phyloP scores from a whole-genome alignment of 768 basidiomycete species.

The Leccinum uliginosum region DNA sequence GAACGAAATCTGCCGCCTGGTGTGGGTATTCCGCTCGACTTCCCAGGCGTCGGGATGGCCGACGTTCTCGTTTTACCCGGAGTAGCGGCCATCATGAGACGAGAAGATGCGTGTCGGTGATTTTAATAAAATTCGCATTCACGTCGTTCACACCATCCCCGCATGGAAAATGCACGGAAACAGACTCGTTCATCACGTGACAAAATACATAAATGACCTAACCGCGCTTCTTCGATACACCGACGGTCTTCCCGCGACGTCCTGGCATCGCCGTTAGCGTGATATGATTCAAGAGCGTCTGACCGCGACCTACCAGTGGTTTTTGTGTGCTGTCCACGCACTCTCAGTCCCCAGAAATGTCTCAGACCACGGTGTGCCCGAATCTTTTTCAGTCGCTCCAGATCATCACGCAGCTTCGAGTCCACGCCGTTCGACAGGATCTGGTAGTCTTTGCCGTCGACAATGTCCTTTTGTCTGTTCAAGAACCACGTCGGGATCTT shows the following conservation, averaged over 20 bases:
- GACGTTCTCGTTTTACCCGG: conserved; percentile 41
- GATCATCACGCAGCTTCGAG: conserved; percentile 96
- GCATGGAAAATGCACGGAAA: background rate
- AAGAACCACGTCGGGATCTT: conserved; percentile 99
- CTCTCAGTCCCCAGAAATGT: conserved; percentile 92
- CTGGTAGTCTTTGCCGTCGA: conserved; percentile 96
- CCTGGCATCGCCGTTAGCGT: conserved; percentile 41
- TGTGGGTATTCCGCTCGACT: conserved; percentile 54
- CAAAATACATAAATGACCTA: conserved; percentile 26
- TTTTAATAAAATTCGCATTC: background rate
- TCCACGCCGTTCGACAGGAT: conserved; percentile 95
- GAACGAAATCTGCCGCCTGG: conserved; percentile 64
- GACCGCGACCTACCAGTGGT: conserved; percentile 68
- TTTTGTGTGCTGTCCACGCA: conserved; percentile 99
- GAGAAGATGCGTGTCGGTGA: background rate
- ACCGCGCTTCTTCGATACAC: conserved; percentile 89
- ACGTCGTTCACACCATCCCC: background rate
- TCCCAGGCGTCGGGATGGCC: conserved; percentile 46
- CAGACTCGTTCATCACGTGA: conserved; percentile 21
- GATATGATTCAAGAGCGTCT: background rate
- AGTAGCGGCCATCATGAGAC: conserved; percentile 23
- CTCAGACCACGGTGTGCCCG: conserved; percentile 91
- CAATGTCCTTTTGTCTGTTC: conserved; percentile 98
- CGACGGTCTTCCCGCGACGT: conserved; percentile 93
- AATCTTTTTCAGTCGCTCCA: conserved; percentile 99